Evolutionary conservation across 2,329 filamentous ascomycete species (phyloP), one percentile per base, ranked within the genome.

Genomic region (Paramyrothecium roridum): DNA sequence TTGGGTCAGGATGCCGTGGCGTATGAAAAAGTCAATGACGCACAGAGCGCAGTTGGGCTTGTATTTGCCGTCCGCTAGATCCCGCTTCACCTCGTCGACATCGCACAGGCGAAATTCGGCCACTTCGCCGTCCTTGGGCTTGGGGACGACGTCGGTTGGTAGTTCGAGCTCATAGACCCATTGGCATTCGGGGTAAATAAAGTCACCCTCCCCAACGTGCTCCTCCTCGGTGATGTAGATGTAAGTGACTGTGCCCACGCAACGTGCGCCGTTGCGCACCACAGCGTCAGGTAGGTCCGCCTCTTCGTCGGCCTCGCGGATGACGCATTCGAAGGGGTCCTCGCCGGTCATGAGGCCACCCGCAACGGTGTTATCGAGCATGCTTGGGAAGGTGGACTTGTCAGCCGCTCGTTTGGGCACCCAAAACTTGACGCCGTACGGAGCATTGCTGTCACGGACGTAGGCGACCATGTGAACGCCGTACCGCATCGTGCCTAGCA

Each of bases 301-400:
- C 70, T 99, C 95, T 73, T 99, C 95, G 60, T 87, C 87, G 3
- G 88, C 88, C 73, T 99, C 95, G 53, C 93, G 85, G 20, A 97
- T 81, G 52, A 96, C 76, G 69, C 89, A 91, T 67, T 93, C 91
- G 50, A 92, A 88, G 0, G 90, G 89, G 21, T 80, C 80, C 70
- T 97, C 93, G 16, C 87, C 89, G 0, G 90, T 90, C 69, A 88
- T 86, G 62, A 98, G 86, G 0, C 75, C 83, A n/a, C 83, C 83
- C 0, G 93, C 95, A 8, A 96, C 95, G 2, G 92, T 92, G 71
- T 98, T 99, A 72, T 99, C 95, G 61, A 99, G 79, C 82, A 97
- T 93, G n/a, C 89, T 83, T 0, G 89, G 88, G 67, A 93, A 99
- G 0, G 92, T 97, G 61, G 90, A 85, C 77, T 98, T 99, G 56